Evolutionary conservation across 2,329 filamentous ascomycete genomes (phyloP).

Genomic region (Shiraia bambusicola): DNA sequence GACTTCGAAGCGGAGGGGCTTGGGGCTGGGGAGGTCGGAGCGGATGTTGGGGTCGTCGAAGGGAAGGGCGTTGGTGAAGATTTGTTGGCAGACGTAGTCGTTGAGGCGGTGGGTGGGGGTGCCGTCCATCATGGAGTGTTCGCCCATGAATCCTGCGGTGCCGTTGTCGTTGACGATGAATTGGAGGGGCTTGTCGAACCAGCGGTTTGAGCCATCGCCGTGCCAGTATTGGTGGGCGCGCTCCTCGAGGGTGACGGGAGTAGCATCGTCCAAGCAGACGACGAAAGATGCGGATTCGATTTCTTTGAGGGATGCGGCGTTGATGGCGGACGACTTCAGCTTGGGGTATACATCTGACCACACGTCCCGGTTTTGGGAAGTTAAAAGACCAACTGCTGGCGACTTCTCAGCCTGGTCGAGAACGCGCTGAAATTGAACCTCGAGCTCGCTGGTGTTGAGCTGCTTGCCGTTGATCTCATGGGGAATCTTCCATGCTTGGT

Average conservation of each 20-base stretch:
- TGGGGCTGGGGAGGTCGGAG: constrained; percentile 80
- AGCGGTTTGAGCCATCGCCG: constrained; percentile 91
- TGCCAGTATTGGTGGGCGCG: constrained; percentile 97
- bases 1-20: constrained; percentile 74
- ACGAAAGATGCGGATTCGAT: constrained; percentile 90
- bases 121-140: constrained; percentile 99
- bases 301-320: constrained; percentile 73
- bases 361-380: constrained; percentile 87
- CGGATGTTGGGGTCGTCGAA: constrained; percentile 77
- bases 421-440: constrained; percentile 83
- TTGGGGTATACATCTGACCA: constrained; percentile 72
- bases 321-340: constrained; percentile 73
- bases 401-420: constrained; percentile 68
- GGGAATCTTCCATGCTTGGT: constrained; percentile 92
- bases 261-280: constrained; percentile 88
- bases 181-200: constrained; percentile 97
- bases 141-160: constrained; percentile 94
- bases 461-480: constrained; percentile 80
- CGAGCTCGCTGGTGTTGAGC: constrained; percentile 85
- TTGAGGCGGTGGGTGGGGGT: constrained; percentile 96
- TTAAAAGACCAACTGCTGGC: constrained; percentile 81
- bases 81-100: constrained; percentile 88
- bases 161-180: constrained; percentile 99
- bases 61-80: constrained; percentile 93
- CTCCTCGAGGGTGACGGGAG: constrained; percentile 91